Conservation (phyloP, 73 alveolate species). For the Paramecium bursaria region DNA sequence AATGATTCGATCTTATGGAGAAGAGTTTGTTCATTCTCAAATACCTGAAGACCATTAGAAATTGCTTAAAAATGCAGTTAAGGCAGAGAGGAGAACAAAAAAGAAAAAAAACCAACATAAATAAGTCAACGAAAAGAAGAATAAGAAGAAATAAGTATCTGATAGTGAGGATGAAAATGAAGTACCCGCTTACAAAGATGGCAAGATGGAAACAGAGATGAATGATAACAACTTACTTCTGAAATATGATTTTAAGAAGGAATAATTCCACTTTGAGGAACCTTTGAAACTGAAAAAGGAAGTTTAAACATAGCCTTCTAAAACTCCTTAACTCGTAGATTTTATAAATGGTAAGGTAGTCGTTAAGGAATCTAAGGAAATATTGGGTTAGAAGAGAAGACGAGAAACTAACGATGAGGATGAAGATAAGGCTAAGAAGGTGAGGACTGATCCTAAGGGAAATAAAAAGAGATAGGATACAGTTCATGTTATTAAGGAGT, state of each 20-base stretch:
- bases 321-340: constrained; percentile 59
- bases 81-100: constrained; percentile 43
- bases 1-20: constrained; percentile 23
- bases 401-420: constrained; percentile 62
- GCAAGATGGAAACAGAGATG: constrained; percentile 57
- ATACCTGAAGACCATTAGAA: constrained; percentile 60
- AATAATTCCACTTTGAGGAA: constrained; percentile 60
- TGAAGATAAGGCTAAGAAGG: constrained; percentile 26
- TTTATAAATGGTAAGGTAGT: constrained; percentile 64
- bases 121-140: background rate
- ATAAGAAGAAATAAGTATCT: background rate
- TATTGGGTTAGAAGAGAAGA: constrained; percentile 59
- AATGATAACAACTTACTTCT: constrained; percentile 59
- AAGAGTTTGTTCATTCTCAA: constrained; percentile 4
- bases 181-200: constrained; percentile 19
- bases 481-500: constrained; percentile 58
- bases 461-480: constrained; percentile 47
- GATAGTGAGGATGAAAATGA: constrained; percentile 9
- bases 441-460: background rate
- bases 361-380: constrained; percentile 54
- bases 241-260: constrained; percentile 53
- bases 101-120: constrained; percentile 31
- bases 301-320: constrained; percentile 11
- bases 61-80: constrained; percentile 46
- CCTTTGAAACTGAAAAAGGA: constrained; percentile 27